Evolutionary conservation across 768 basidiomycete genomes (phyloP).

Genomic region (Leccinum obscurum): DNA sequence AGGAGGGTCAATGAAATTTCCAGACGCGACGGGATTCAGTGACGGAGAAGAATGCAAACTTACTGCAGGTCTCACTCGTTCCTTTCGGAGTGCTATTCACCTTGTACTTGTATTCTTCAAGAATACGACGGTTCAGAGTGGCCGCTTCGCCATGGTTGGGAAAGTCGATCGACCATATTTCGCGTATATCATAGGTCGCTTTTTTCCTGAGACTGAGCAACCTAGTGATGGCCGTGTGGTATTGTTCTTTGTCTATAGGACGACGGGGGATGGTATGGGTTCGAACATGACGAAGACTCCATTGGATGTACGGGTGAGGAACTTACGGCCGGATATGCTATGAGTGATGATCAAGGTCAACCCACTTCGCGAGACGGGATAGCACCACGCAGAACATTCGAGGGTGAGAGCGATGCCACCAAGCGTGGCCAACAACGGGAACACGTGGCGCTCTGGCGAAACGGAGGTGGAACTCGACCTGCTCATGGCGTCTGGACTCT

Average conservation of each 20-base stretch:
- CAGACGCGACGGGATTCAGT: background rate
- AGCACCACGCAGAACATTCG: constrained; percentile 26
- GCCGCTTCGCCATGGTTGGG: constrained; percentile 40
- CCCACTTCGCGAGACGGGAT: constrained; percentile 25
- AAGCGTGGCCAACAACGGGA: constrained; percentile 19
- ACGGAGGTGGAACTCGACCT: background rate
- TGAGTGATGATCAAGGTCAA: constrained; percentile 30
- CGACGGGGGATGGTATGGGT: background rate
- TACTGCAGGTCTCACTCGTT: constrained; percentile 22
- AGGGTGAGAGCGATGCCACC: constrained; percentile 15
- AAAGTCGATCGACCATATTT: constrained; percentile 37
- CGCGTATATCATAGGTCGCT: constrained; percentile 24
- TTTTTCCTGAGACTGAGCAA: constrained; percentile 16
- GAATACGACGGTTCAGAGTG: constrained; percentile 28
- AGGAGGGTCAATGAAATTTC: background rate
- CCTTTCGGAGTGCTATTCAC: constrained; percentile 1
- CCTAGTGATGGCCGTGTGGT: constrained; percentile 21
- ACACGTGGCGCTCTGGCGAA: constrained; percentile 20
- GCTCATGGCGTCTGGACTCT: background rate
- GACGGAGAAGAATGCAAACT: constrained; percentile 3
- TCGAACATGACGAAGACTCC: background rate
- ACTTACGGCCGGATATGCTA: constrained; percentile 30
- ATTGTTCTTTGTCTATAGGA: constrained; percentile 30
- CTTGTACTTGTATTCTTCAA: constrained; percentile 30
- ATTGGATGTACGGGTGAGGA: background rate